Evolutionary conservation across 495 filamentous ascomycete genomes (phyloP).

Genomic region (Sphaerosporella brunnea): DNA sequence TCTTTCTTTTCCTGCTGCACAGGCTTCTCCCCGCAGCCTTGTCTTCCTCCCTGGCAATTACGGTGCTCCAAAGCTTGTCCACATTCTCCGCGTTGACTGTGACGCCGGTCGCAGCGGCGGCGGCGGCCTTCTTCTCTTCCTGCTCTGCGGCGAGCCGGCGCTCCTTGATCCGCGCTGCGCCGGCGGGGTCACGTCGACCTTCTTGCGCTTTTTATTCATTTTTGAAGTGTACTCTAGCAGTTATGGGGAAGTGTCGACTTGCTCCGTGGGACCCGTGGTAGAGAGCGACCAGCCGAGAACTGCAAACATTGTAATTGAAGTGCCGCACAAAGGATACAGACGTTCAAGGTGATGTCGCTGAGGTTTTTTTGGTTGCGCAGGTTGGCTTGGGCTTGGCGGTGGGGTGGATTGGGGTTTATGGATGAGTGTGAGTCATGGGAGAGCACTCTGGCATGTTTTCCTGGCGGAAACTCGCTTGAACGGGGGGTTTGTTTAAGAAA

Average conservation of each 20-base stretch:
- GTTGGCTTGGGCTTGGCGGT: not conserved
- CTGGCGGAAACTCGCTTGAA: too few species aligned
- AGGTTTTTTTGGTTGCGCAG: too few species aligned
- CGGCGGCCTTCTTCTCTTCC: conserved; percentile 9
- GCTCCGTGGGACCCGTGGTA: conserved; percentile 47
- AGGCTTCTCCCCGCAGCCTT: conserved; percentile 12
- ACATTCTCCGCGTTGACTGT: conserved; percentile 55
- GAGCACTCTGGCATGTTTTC: too few species aligned
- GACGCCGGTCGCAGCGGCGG: conserved; percentile 6
- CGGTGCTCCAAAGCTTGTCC: conserved; percentile 53
- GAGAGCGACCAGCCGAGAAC: conserved; percentile 80
- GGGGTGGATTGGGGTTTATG: not conserved
- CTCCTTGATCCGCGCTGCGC: conserved; percentile 2
- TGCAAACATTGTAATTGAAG: conserved; percentile 85
- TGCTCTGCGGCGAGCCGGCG: conserved; percentile 17
- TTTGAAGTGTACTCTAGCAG: too few species aligned
- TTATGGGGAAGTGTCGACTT: conserved; percentile 39
- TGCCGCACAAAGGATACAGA: too few species aligned
- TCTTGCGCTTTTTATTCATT: conserved; percentile 29
- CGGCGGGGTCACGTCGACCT: conserved; percentile 26
- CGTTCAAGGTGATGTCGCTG: not conserved
- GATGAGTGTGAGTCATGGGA: too few species aligned
- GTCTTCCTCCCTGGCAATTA: conserved; percentile 41
- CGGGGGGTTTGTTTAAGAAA: too few species aligned
- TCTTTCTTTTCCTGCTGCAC: conserved; percentile 12